These are phyloP conservation scores for Thoreauomyces humboldtii DNA, from an alignment of 192 early-diverging fungal species.

Conservation along the genomic window DNA sequence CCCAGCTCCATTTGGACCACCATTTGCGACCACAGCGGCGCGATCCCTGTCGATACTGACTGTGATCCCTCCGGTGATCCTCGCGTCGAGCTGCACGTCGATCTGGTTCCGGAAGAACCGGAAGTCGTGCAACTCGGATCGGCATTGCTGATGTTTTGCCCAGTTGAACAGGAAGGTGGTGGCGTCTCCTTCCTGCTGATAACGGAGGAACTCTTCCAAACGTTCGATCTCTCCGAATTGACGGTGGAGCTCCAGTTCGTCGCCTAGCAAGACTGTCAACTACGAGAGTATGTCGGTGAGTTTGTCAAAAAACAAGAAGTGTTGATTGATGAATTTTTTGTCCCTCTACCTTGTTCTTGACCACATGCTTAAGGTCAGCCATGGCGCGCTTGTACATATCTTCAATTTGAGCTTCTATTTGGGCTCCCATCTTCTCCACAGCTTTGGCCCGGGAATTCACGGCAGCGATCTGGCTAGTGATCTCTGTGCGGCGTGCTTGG, in stretches of 20 bases:
- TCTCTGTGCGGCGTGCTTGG: conserved; percentile 43
- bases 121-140: conserved; percentile 57
- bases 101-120: conserved; percentile 49
- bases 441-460: conserved; percentile 54
- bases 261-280: conserved; percentile 54
- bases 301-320: neutral
- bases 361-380: conserved; percentile 42
- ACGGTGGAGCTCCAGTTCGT: conserved; percentile 55
- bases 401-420: conserved; percentile 48
- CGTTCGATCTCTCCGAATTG: conserved; percentile 55
- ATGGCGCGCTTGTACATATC: conserved; percentile 53
- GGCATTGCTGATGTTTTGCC: conserved; percentile 48
- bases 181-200: conserved; percentile 57
- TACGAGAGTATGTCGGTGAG: conserved; percentile 15
- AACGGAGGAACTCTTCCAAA: conserved; percentile 55
- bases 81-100: conserved; percentile 59
- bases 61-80: conserved; percentile 32
- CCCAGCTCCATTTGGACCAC: no score
- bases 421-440: conserved; percentile 50
- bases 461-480: conserved; percentile 50
- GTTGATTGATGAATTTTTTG: no score
- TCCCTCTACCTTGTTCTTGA: conserved; percentile 50
- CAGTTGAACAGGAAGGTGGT: conserved; percentile 57
- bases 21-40: neutral
- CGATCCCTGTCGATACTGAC: conserved; percentile 21